These are phyloP conservation scores for Bipolaris cookei DNA, from an alignment of 2,329 filamentous ascomycete species.

Conservation along the genomic window DNA sequence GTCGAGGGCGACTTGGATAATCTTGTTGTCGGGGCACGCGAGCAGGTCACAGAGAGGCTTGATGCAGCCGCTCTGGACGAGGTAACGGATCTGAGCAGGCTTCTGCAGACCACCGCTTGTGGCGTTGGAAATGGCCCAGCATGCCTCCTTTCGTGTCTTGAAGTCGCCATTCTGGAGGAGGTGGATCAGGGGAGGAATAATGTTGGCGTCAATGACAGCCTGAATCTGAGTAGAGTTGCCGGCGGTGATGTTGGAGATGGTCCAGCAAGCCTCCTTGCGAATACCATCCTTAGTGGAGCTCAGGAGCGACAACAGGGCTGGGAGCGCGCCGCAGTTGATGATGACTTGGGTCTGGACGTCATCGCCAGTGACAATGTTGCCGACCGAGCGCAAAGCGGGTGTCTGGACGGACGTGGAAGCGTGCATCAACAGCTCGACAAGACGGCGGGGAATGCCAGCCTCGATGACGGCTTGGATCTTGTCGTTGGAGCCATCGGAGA, in stretches of 20 bases:
- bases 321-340: conserved; percentile 95
- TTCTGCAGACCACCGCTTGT: conserved; percentile 98
- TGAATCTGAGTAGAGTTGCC: conserved; percentile 98
- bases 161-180: conserved; percentile 95
- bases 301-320: conserved; percentile 88
- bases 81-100: conserved; percentile 96
- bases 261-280: conserved; percentile 99
- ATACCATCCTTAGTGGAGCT: conserved; percentile 99
- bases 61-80: conserved; percentile 93
- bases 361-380: conserved; percentile 98
- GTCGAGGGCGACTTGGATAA: conserved; percentile 97
- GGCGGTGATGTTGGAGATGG: conserved; percentile 98
- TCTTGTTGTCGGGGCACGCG: conserved; percentile 98
- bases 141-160: conserved; percentile 98
- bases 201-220: conserved; percentile 93
- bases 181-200: conserved; percentile 95
- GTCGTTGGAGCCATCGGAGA: conserved; percentile 97
- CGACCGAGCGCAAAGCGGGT: conserved; percentile 92
- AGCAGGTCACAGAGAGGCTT: conserved; percentile 96
- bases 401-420: conserved; percentile 98
- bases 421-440: conserved; percentile 97
- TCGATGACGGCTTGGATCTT: conserved; percentile 99
- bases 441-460: conserved; percentile 91
- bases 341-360: conserved; percentile 99
- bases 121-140: conserved; percentile 99